These are phyloP conservation scores for Umbelopsis sp. DNA, from an alignment of 192 early-diverging fungal species.

Conservation along the genomic window DNA sequence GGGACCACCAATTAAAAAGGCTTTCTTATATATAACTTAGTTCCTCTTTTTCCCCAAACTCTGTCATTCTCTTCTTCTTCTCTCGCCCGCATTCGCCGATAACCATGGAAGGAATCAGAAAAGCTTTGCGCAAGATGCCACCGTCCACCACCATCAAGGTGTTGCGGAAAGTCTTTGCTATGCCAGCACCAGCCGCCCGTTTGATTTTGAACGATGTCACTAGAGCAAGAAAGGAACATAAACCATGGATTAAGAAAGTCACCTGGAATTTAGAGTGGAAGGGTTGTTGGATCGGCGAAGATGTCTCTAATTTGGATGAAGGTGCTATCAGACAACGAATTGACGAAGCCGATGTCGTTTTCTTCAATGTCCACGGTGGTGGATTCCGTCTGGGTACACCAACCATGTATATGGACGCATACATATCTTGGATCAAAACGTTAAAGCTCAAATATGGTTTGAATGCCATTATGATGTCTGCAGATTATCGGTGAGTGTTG, in stretches of 20 bases:
- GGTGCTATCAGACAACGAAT: constrained; percentile 20
- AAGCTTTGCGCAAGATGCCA: constrained; percentile 36
- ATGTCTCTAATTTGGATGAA: constrained; percentile 17
- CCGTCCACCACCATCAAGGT: constrained; percentile 38
- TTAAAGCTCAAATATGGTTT: constrained; percentile 37
- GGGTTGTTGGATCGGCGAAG: constrained; percentile 46
- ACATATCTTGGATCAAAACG: constrained; percentile 37
- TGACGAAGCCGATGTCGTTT: constrained; percentile 34
- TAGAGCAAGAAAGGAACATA: constrained; percentile 34
- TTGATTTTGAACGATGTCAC: constrained; percentile 41
- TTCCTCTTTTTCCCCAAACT: not conserved
- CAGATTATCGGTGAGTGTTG: constrained; percentile 33
- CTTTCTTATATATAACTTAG: not conserved
- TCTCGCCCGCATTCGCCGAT: not conserved
- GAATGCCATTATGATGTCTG: constrained; percentile 39
- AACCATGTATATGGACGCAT: constrained; percentile 46
- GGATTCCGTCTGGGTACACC: constrained; percentile 43
- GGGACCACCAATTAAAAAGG: not conserved
- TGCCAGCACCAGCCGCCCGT: constrained; percentile 41
- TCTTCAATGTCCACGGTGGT: constrained; percentile 46
- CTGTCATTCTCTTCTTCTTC: not conserved
- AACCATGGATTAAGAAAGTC: constrained; percentile 38
- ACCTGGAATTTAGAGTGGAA: constrained; percentile 32
- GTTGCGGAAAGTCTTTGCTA: constrained; percentile 37
- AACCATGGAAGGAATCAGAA: constrained; percentile 34